These are phyloP conservation scores for Hanseniaspora hatyaiensis DNA, from an alignment of 805 yeast species.

Conservation along the genomic window DNA sequence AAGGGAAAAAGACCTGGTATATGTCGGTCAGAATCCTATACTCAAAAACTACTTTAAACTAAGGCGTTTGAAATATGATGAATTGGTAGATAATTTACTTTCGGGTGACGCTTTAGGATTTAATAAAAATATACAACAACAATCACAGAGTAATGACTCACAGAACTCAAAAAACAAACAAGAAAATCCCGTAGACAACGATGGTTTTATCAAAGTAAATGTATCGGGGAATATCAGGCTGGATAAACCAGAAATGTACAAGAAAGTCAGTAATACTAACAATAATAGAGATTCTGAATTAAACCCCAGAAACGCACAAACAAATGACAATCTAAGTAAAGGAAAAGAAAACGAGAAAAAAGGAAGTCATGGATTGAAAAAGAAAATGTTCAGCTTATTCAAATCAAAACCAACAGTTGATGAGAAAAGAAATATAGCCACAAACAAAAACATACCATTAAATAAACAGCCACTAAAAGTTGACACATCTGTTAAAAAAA, in stretches of 20 bases:
- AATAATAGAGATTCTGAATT: not conserved
- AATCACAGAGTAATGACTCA: not conserved
- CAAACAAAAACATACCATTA: not conserved
- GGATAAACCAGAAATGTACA: slow-evolving; percentile 9
- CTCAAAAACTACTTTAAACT: slow-evolving; percentile 10
- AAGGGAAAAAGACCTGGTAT: not conserved
- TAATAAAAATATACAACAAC: not conserved
- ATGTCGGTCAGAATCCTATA: slow-evolving; percentile 11
- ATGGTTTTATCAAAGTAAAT: slow-evolving; percentile 12
- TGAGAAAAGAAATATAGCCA: not conserved
- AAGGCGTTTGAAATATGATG: slow-evolving; percentile 10
- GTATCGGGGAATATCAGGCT: slow-evolving; percentile 6
- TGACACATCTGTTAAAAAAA: too few species aligned
- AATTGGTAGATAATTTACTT: not conserved
- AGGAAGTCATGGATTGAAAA: not conserved
- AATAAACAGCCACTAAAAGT: not conserved
- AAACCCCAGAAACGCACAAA: not conserved
- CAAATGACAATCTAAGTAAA: too few species aligned
- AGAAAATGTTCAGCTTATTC: slow-evolving; percentile 1
- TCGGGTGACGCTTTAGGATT: not conserved
- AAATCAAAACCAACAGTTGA: not conserved
- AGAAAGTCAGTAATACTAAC: not conserved
- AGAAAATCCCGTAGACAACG: not conserved
- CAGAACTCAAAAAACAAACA: not conserved
- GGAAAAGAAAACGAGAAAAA: not conserved